Base-by-base conservation (phyloP, 164 flowering plant species). In the Annona cherimola region DNA sequence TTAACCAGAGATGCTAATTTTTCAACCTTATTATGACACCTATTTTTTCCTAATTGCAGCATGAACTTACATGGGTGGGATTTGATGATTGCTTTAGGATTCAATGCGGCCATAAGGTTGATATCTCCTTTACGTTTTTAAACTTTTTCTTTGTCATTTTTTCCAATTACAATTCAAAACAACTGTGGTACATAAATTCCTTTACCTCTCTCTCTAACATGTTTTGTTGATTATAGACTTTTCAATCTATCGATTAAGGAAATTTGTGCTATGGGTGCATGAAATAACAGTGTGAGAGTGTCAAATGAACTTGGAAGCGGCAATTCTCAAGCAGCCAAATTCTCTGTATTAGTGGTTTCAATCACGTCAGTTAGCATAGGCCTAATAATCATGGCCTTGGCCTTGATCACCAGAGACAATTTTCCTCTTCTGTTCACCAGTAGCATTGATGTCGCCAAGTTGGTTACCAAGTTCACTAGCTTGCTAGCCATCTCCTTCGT, bases 61-160 rank as follows among this genome's bases (percentile, higher is more conserved):
- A 65, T 87, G 46, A 87, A 83, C 75, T 83, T 89, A 76, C 84
- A 79, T 74, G 88, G 87, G 2, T 84, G 87, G 86, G 91, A 84
- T 77, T 77, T 87, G 85, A 89, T 87, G 94, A 82, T 89, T 45
- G 74, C 86, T 19, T 74, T 85, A 70, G 88, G 86, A 35, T 83
- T 85, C 76, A 69, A 83, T 46, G 75, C 72, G 44, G 84, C 79
- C 42, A 80, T 82, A 45, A 70, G 88, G 88, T 85, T 79, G 5
- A 39, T 87, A 83, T 87, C 4, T 71, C 35, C n/a, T 12, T 35
- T 6, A 8, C 12, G 6, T 60, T 41, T 66, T 4, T 26, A 1
- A 66, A 57, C 4, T 61, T n/a, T 61, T 61, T 18, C 19, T 59
- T 0, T 61, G 18, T 19, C 8, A 61, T 61, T 61, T 61, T 61